Conservation (phyloP, 2,329 filamentous ascomycete species). For the Akanthomyces muscarius region DNA sequence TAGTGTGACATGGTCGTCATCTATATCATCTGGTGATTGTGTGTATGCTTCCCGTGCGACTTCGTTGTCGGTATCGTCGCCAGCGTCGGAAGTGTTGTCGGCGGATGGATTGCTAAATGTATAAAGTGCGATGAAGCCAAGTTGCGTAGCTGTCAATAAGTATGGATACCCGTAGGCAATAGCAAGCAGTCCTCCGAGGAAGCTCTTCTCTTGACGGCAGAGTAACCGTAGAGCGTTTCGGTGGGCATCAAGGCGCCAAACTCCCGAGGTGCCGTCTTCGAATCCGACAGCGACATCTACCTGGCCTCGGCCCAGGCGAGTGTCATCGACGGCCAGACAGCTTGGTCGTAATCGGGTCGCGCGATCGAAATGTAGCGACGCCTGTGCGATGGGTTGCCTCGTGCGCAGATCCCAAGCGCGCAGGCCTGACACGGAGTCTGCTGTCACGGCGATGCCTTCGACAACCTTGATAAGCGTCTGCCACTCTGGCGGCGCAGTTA, state of each 20-base stretch:
- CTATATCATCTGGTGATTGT: neutral
- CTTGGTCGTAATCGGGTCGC: slow-evolving; percentile 44
- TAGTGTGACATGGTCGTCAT: slow-evolving; percentile 16
- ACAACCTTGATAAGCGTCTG: slow-evolving; percentile 74
- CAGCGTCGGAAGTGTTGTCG: slow-evolving; percentile 11
- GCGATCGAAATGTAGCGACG: slow-evolving; percentile 29
- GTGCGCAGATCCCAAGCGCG: slow-evolving; percentile 74
- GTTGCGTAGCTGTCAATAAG: slow-evolving; percentile 70
- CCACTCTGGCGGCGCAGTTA: slow-evolving; percentile 22
- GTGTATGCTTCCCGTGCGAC: neutral
- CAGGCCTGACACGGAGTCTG: slow-evolving; percentile 64
- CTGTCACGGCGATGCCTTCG: slow-evolving; percentile 74
- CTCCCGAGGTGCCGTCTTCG: slow-evolving; percentile 63
- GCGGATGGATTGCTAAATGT: slow-evolving; percentile 44
- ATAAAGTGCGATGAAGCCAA: slow-evolving; percentile 73
- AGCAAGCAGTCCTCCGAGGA: slow-evolving; percentile 62
- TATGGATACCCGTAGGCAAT: slow-evolving; percentile 73
- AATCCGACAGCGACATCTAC: slow-evolving; percentile 68
- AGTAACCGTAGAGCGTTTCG: slow-evolving; percentile 41
- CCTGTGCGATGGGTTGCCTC: slow-evolving; percentile 54
- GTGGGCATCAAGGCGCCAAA: slow-evolving; percentile 58
- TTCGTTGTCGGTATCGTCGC: slow-evolving; percentile 13
- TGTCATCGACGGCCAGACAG: slow-evolving; percentile 62
- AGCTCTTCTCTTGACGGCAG: slow-evolving; percentile 59
- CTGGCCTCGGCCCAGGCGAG: slow-evolving; percentile 36